These are phyloP conservation scores for Phytopythium ostracodes DNA, from an alignment of 352 stramenopile genomes.

Conservation along the genomic window DNA sequence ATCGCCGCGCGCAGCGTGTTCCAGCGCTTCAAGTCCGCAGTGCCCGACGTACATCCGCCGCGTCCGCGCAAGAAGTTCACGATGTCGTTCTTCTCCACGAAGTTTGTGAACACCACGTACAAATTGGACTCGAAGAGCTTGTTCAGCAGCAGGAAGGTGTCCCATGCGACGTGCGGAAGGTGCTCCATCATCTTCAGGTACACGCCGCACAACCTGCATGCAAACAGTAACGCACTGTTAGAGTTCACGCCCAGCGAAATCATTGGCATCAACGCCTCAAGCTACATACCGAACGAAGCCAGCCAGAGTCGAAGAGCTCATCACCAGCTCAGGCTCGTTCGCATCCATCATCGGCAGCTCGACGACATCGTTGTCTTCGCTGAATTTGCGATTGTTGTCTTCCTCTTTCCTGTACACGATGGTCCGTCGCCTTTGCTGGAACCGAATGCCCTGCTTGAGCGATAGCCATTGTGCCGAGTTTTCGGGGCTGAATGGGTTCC, in stretches of 20 bases:
- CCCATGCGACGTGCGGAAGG: constrained; percentile 63
- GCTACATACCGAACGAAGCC: constrained; percentile 59
- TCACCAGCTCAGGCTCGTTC: constrained; percentile 55
- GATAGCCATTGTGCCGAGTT: constrained; percentile 57
- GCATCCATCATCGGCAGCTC: constrained; percentile 22
- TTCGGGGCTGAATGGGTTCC: constrained; percentile 57
- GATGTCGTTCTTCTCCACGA: constrained; percentile 40
- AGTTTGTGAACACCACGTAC: constrained; percentile 73
- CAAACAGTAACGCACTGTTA: background rate
- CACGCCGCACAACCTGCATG: constrained; percentile 61
- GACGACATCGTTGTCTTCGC: constrained; percentile 2
- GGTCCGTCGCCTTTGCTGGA: constrained; percentile 20
- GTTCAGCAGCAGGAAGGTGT: constrained; percentile 66
- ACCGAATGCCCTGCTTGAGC: constrained; percentile 52
- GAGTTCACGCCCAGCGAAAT: background rate
- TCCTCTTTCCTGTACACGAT: constrained; percentile 1
- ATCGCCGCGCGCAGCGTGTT: constrained; percentile 40
- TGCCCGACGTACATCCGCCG: constrained; percentile 15
- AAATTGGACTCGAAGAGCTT: constrained; percentile 79
- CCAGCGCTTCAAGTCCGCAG: constrained; percentile 26
- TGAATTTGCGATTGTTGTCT: background rate
- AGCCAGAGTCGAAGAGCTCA: constrained; percentile 68
- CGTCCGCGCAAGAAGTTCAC: constrained; percentile 42
- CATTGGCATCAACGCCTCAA: background rate
- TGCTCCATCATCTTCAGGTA: constrained; percentile 89